phyloP scores from a whole-genome alignment of 2,329 filamentous ascomycete genomes.

The Thelonectria olida region DNA sequence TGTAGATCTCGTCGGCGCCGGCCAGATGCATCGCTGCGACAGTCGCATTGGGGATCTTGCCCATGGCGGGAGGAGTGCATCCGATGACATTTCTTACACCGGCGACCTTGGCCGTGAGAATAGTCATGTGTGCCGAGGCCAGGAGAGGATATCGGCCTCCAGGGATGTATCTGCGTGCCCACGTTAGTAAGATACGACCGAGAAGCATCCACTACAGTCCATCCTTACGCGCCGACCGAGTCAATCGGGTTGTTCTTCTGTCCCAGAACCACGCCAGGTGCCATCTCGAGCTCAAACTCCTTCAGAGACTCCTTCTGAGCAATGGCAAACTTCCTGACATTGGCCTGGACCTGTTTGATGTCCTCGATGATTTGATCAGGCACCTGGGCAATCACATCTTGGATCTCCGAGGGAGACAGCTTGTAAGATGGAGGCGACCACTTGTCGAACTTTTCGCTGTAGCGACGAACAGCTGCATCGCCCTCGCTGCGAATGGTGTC shows the following conservation, averaged over 20 bases:
- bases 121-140: slow-evolving; percentile 28
- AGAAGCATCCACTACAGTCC: not conserved
- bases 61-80: slow-evolving; percentile 22
- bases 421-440: slow-evolving; percentile 61
- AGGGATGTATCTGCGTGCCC: slow-evolving; percentile 5
- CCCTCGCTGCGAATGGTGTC: slow-evolving; percentile 56
- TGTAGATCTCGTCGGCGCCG: slow-evolving; percentile 22
- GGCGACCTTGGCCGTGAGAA: slow-evolving; percentile 26
- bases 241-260: slow-evolving; percentile 20
- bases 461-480: slow-evolving; percentile 57
- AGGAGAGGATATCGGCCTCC: slow-evolving; percentile 23
- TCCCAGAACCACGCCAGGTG: slow-evolving; percentile 10
- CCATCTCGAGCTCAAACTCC: slow-evolving; percentile 28
- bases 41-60: slow-evolving; percentile 24
- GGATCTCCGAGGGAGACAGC: slow-evolving; percentile 55
- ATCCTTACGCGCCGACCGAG: slow-evolving; percentile 15
- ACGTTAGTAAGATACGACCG: not conserved
- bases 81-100: slow-evolving; percentile 21
- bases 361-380: slow-evolving; percentile 52
- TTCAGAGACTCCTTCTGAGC: slow-evolving; percentile 14
- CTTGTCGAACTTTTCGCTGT: slow-evolving; percentile 63
- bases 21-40: slow-evolving; percentile 23
- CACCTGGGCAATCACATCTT: slow-evolving; percentile 53
- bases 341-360: slow-evolving; percentile 40
- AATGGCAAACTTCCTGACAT: slow-evolving; percentile 24